Base-by-base conservation (phyloP, 148 eudicot genomes). In the Camellia lanceoleosa region DNA sequence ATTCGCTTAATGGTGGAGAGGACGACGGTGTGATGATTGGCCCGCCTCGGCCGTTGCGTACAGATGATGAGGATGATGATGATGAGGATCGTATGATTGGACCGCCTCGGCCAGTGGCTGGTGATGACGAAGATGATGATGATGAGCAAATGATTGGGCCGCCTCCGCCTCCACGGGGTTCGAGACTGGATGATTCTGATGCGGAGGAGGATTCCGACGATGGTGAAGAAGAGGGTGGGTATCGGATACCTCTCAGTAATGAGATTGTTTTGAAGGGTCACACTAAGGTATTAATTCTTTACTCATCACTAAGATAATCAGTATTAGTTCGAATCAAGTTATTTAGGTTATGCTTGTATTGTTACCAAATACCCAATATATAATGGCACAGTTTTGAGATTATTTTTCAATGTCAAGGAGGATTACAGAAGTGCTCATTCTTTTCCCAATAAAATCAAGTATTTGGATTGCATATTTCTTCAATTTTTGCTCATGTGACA, bases 191-290 rank as follows among this genome's bases (percentile, higher is more conserved):
- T 23, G 86, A 88, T 75, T 80, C 84, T 18, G 93, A 91, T 2
- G 95, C 85, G 7, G 97, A 89, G 4, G 86, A 79, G 47, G 86
- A 76, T 44, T 79, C 76, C 0, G 91, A 85, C 0, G 90, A 85
- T 38, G 87, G 78, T 14, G 90, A 82, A 9, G 90, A 80, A 8
- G 87, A 79, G 66, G 52, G 84, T 79, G 74, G 52, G 38, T 80
- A 77, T 82, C 83, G 92, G 43, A 87, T 95, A 51, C 98, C 98
- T 12, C 23, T 89, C 83, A 93, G 93, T 76, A 93, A 95, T 80
- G 98, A 95, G 84, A 95, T 95, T 88, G 90, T 95, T 5, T 78
- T 95, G 84, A 95, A 95, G 85, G 98, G 98, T 30, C 98, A 93
- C 76, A 87, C 82, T 61, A 95, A 95, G 96, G 98, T 95, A 82